Percentiles rank a stretch among this genome's conserved stretches.
phyloP scores from a whole-genome alignment of 2,329 filamentous ascomycete species.

The Pseudopithomyces chartarum region DNA sequence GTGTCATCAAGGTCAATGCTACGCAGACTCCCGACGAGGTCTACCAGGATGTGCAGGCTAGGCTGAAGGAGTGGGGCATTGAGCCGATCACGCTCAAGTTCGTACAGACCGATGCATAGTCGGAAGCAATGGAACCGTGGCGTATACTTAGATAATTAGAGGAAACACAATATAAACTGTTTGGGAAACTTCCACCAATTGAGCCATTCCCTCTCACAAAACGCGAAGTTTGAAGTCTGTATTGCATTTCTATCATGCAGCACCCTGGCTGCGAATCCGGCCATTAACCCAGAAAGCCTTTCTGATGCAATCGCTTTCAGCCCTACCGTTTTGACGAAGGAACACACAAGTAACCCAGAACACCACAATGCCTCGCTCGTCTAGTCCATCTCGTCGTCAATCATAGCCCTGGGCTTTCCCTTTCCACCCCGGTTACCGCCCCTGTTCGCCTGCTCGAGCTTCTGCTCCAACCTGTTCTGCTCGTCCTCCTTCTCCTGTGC shows the following conservation, averaged over 20 bases:
- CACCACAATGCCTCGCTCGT: constrained; percentile 13
- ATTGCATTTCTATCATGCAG: constrained; percentile 40
- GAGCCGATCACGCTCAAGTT: constrained; percentile 38
- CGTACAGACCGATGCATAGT: constrained; percentile 20
- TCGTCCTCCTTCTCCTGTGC: constrained; percentile 79
- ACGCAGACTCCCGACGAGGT: constrained; percentile 69
- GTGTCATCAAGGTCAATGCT: constrained; percentile 81
- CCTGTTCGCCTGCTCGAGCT: constrained; percentile 51
- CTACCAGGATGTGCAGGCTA: constrained; percentile 57
- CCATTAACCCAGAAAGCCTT: constrained; percentile 33
- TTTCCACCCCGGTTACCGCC: constrained; percentile 27
- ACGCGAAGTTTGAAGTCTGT: constrained; percentile 6
- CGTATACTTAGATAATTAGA: neutral
- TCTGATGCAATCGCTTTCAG: constrained; percentile 30
- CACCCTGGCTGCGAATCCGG: constrained; percentile 30
- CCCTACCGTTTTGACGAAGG: constrained; percentile 27
- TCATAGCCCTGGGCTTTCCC: constrained; percentile 33
- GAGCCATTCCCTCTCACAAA: neutral
- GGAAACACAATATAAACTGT: neutral
- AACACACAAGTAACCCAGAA: constrained; percentile 19
- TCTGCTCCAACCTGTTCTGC: constrained; percentile 71
- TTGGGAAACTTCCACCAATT: constrained; percentile 11
- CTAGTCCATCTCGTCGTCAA: constrained; percentile 45
- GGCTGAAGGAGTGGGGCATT: constrained; percentile 40
- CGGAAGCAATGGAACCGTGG: neutral